Evolutionary conservation across 495 filamentous ascomycete genomes (phyloP).

Genomic region (Mytilinidion resinicola): DNA sequence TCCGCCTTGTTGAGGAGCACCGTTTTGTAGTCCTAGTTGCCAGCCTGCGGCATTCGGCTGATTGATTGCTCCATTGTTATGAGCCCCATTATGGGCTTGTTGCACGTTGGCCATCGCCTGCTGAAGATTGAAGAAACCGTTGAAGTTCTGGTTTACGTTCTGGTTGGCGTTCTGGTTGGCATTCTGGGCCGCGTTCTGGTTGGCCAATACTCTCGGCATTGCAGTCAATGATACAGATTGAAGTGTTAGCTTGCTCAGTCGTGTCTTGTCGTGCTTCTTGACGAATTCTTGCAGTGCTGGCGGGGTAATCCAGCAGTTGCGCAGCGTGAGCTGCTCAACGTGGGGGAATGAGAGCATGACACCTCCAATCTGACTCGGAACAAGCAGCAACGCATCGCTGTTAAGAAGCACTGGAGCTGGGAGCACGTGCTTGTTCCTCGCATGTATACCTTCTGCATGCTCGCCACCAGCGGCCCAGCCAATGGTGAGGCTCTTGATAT

Average conservation of each 20-base stretch:
- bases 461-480: slow-evolving; percentile 55
- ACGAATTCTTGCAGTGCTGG: slow-evolving; percentile 24
- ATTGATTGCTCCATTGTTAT: too few relatives aligned
- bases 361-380: not conserved
- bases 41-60: too few relatives aligned
- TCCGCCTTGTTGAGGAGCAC: too few relatives aligned
- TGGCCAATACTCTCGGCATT: slow-evolving; percentile 14
- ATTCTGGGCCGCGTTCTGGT: slow-evolving; percentile 8
- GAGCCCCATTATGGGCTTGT: slow-evolving; percentile 3
- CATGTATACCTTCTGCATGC: slow-evolving; percentile 45
- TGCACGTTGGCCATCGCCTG: not conserved
- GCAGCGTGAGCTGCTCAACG: slow-evolving; percentile 31
- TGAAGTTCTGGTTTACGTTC: not conserved
- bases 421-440: slow-evolving; percentile 47
- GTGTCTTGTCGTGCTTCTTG: slow-evolving; percentile 15
- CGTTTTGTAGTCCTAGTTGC: not conserved
- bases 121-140: not conserved
- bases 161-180: not conserved
- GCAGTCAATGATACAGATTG: slow-evolving; percentile 36
- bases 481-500: slow-evolving; percentile 46
- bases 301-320: slow-evolving; percentile 38
- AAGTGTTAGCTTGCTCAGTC: slow-evolving; percentile 27
- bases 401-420: slow-evolving; percentile 44
- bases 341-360: slow-evolving; percentile 25
- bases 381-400: slow-evolving; percentile 13